Base-by-base conservation (phyloP, 192 early-diverging fungal species). In the Backusella morwellensis region DNA sequence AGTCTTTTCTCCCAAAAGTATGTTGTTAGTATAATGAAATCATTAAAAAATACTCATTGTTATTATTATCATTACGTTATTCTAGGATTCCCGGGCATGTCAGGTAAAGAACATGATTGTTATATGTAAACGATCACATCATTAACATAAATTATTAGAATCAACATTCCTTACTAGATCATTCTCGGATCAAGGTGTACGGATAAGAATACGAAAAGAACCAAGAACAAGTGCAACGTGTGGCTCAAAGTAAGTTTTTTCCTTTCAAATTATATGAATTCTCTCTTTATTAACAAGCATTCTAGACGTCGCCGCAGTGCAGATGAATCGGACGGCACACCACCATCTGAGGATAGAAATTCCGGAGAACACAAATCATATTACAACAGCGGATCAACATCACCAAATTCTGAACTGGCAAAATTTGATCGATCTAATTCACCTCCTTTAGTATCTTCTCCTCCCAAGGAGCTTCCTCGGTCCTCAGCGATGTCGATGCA, bases 171-270 rank as follows among this genome's bases (percentile, higher is more conserved):
- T 97, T 36, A 93, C 95, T 11, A 88, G 93, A 76, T 90, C 91
- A 15, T 97, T 98, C 88, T 94, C 96, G 2, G 95, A 98, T 74
- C 96, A 98, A 79, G 96, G 96, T 3, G 85, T 98, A 21, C 95
- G 95, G 78, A 95, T 98, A 66, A 86, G 95, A 72, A 95, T 98
- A 77, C 85, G 95, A 54, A 98, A 97, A 77, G 96, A 98, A 42
- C 69, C 69, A 23, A 70, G 69, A 70, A 42, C 56, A 12, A 63
- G 56, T 63, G 9, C 56, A 29, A 63, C 56, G 3, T 63, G 56
- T 63, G 56, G 56, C 23, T 63, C 56, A 63, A 63, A 63, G 56
- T 63, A 63, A 63, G 56, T 11, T 63, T 26, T 63, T 12, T 26
- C 14, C 12, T 29, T 59, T 63, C 56, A 29, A 63, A 29, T 4